These are phyloP conservation scores for Cercophora samala DNA, from an alignment of 495 filamentous ascomycete species.

Conservation along the genomic window DNA sequence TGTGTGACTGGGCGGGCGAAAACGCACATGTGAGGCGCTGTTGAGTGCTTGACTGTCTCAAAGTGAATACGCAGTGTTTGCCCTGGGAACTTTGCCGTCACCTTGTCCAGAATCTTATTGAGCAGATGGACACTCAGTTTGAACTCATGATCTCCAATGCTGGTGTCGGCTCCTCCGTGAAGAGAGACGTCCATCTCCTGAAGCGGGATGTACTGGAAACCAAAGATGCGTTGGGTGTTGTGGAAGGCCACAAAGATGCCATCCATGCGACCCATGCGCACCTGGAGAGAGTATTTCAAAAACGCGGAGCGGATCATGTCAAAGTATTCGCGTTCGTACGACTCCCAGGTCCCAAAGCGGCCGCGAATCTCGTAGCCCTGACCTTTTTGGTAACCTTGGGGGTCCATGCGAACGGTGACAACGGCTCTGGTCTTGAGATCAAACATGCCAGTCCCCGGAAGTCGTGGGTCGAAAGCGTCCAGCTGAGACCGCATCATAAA, in stretches of 20 bases:
- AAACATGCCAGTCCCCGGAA: slow-evolving; percentile 93
- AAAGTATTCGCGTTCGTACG: slow-evolving; percentile 91
- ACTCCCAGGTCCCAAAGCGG: slow-evolving; percentile 73
- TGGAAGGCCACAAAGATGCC: slow-evolving; percentile 98
- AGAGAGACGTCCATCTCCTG: slow-evolving; percentile 82
- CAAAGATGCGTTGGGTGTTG: slow-evolving; percentile 92
- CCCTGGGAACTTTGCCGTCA: slow-evolving; percentile 66
- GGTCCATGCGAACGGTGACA: slow-evolving; percentile 82
- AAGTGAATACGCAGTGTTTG: slow-evolving; percentile 81
- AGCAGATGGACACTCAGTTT: slow-evolving; percentile 71
- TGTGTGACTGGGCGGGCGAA: slow-evolving; percentile 81
- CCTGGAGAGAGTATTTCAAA: slow-evolving; percentile 94
- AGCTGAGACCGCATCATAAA: slow-evolving; percentile 95
- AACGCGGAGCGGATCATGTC: slow-evolving; percentile 96
- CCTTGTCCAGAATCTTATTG: slow-evolving; percentile 72
- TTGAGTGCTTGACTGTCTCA: slow-evolving; percentile 61
- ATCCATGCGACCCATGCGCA: slow-evolving; percentile 95
- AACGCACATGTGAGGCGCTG: slow-evolving; percentile 73
- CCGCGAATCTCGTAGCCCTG: slow-evolving; percentile 82
- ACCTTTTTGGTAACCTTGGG: slow-evolving; percentile 65
- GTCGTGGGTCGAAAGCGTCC: slow-evolving; percentile 79
- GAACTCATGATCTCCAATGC: slow-evolving; percentile 85
- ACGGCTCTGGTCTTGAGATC: slow-evolving; percentile 96
- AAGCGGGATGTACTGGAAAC: slow-evolving; percentile 89
- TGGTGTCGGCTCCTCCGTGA: slow-evolving; percentile 64